Conservation (phyloP, 140 eudicot species). For the Ambrosia hybrid region DNA sequence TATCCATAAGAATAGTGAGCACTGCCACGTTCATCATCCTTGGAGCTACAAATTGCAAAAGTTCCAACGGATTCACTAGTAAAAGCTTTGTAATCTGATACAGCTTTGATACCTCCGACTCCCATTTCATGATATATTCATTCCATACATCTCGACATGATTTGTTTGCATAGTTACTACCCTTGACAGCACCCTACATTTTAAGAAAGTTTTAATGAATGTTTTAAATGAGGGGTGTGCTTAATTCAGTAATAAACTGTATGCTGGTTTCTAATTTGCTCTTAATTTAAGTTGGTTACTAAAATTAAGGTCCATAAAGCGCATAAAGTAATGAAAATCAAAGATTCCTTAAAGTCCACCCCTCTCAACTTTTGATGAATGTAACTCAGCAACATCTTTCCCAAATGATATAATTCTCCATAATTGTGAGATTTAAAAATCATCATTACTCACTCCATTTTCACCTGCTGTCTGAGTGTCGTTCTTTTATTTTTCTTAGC, state of each 20-base stretch:
- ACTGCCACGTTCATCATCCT: slow-evolving; percentile 20
- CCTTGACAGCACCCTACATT: slow-evolving; percentile 63
- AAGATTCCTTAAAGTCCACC: slow-evolving; percentile 1
- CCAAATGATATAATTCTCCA: slow-evolving; percentile 19
- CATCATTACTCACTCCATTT: not conserved
- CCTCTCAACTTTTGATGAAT: slow-evolving; percentile 14
- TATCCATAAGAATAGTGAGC: slow-evolving; percentile 17
- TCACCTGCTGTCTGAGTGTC: slow-evolving; percentile 10
- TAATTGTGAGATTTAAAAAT: slow-evolving; percentile 8
- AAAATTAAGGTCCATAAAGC: not conserved
- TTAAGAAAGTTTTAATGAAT: not conserved
- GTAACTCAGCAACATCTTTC: slow-evolving; percentile 17
- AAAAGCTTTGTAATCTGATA: slow-evolving; percentile 72
- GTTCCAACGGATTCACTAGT: slow-evolving; percentile 45
- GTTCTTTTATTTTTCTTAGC: slow-evolving; percentile 5
- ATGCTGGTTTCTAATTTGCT: not conserved
- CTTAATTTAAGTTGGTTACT: not conserved
- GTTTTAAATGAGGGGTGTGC: not conserved
- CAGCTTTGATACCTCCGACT: slow-evolving; percentile 69
- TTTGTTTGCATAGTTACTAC: slow-evolving; percentile 58
- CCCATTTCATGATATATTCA: slow-evolving; percentile 92
- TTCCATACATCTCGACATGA: slow-evolving; percentile 79
- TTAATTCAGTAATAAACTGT: not conserved
- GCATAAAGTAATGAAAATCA: not conserved
- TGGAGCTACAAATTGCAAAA: slow-evolving; percentile 16